Percentiles rank a stretch among this genome's conserved stretches.
These are phyloP conservation scores for Penicillium rolfsii DNA, from an alignment of 2,329 filamentous ascomycete genomes.

Conservation along the genomic window DNA sequence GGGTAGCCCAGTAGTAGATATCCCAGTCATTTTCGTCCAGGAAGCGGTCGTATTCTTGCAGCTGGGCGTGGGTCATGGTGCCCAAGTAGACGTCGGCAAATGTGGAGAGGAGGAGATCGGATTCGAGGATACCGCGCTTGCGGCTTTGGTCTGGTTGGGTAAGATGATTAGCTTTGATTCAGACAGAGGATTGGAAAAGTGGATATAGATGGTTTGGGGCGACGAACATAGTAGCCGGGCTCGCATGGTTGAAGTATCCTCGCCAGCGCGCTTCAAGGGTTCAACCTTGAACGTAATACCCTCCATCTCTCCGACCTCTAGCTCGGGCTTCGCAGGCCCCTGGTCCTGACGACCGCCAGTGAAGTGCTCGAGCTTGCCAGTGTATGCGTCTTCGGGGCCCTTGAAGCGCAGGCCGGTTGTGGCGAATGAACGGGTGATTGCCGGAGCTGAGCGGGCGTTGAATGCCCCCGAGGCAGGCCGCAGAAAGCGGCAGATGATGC, in stretches of 20 bases:
- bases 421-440: slow-evolving; percentile 37
- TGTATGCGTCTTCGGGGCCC: slow-evolving; percentile 62
- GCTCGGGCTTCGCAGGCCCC: slow-evolving; percentile 62
- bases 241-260: slow-evolving; percentile 83
- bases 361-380: slow-evolving; percentile 67
- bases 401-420: slow-evolving; percentile 38
- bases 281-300: slow-evolving; percentile 85
- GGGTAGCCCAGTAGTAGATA: slow-evolving; percentile 99
- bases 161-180: slow-evolving; percentile 12
- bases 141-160: slow-evolving; percentile 80
- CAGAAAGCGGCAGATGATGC: slow-evolving; percentile 50
- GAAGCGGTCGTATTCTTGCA: slow-evolving; percentile 85
- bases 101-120: slow-evolving; percentile 92
- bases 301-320: slow-evolving; percentile 84
- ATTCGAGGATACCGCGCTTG: slow-evolving; percentile 94
- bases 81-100: slow-evolving; percentile 82
- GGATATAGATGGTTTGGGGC: neutral
- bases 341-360: slow-evolving; percentile 64
- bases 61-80: slow-evolving; percentile 71
- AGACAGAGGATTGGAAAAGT: neutral
- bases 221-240: slow-evolving; percentile 73
- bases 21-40: slow-evolving; percentile 99
- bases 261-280: slow-evolving; percentile 81
- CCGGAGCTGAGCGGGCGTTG: slow-evolving; percentile 27
- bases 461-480: slow-evolving; percentile 40